Base-by-base conservation (phyloP, 371 early-diverging fungal species). In the Mucor piriformis region DNA sequence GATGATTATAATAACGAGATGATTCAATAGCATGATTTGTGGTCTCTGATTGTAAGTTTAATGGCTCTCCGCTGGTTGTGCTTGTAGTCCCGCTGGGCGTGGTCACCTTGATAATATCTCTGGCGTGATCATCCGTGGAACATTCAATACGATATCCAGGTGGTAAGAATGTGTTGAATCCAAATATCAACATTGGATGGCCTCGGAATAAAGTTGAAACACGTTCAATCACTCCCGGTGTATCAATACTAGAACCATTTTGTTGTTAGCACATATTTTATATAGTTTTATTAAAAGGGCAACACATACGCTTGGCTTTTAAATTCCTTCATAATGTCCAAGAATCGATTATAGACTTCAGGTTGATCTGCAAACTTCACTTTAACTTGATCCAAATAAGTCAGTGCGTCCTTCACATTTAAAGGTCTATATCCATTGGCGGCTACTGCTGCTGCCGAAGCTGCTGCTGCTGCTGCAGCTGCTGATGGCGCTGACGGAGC, bases 321-420 rank as follows among this genome's bases (percentile, higher is more conserved):
- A 72, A 98, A 99, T 67, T 99, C 99, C 79, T 95, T 96, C 99
- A 99, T 99, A 27, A 98, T 97, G 68, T 98, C 98, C 64, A 99
- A 65, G 73, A 99, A 99, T 55, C 87, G 83, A 66, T 95, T 96
- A 81, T 99, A 99, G 0, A 97, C 93, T 57, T 92, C 94, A 7
- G 97, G 93, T 32, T 92, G 85, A 59, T 94, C 88, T 34, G 84
- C 75, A 76, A 98, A 99, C 65, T 95, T 93, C 24, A 88, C 82
- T 74, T 97, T 97, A 29, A 99, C 99, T 72, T 92, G 86, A 67
- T 99, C 99, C 54, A 99, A 77, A 76, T 99, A 99, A 24, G 91
- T 83, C 56, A 99, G 79, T 0, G 99, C 99, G 69, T 99, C 99
- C 46, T 82, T 76, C 12, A 87, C 88, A 55, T 87, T 87, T 35